Percentiles rank a stretch among this genome's conserved stretches.
Evolutionary conservation across 2,329 filamentous ascomycete species (phyloP).

Genomic region (Hypoxylon sp.): DNA sequence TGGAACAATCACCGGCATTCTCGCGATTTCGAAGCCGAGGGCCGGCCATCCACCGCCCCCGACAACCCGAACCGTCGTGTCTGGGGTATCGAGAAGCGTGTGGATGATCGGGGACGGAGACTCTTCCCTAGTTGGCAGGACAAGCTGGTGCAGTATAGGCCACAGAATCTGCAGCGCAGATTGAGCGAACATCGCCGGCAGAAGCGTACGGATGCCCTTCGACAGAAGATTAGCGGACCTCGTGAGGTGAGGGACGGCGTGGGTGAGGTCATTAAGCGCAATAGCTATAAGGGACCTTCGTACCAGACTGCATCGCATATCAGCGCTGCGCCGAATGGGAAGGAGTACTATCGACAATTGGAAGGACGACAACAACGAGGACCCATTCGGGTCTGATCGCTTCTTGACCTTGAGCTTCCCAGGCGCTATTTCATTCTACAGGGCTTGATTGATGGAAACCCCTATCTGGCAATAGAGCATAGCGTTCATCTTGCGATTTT

Average conservation of each 20-base stretch:
- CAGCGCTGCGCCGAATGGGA: constrained; percentile 22
- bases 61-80: constrained; percentile 46
- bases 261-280: constrained; percentile 66
- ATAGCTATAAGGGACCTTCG: constrained; percentile 55
- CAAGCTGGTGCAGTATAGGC: constrained; percentile 62
- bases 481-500: neutral
- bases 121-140: constrained; percentile 58
- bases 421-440: neutral
- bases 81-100: constrained; percentile 52
- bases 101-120: constrained; percentile 51
- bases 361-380: constrained; percentile 21
- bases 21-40: constrained; percentile 42
- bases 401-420: neutral
- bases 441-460: neutral
- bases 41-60: constrained; percentile 57
- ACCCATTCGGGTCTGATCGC: constrained; percentile 20
- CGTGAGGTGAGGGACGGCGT: constrained; percentile 70
- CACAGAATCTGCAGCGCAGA: constrained; percentile 66
- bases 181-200: constrained; percentile 71
- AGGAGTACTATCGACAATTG: constrained; percentile 18
- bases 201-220: constrained; percentile 69
- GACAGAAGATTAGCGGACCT: constrained; percentile 71
- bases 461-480: neutral
- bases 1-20: constrained; percentile 44
- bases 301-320: constrained; percentile 46